phyloP scores from a whole-genome alignment of 2,329 filamentous ascomycete genomes.

The Scopulariopsis brevicaulis region DNA sequence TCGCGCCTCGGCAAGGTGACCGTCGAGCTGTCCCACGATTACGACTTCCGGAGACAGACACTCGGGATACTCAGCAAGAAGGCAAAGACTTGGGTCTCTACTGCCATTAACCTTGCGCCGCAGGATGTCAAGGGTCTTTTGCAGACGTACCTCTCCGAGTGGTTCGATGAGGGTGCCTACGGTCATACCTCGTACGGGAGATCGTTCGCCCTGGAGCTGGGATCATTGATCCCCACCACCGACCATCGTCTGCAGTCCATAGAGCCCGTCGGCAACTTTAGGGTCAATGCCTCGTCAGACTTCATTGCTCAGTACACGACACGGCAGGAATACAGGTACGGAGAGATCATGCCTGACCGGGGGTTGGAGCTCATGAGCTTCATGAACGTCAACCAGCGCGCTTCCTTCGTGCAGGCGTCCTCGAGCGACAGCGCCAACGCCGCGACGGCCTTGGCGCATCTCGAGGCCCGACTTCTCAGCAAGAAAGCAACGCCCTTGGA shows the following conservation, averaged over 20 bases:
- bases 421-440: conserved; percentile 45
- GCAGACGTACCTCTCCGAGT: conserved; percentile 93
- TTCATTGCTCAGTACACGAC: conserved; percentile 97
- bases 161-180: conserved; percentile 81
- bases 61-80: conserved; percentile 66
- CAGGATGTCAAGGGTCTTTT: conserved; percentile 90
- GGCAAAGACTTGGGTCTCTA: conserved; percentile 70
- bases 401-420: conserved; percentile 38
- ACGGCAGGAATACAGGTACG: conserved; percentile 87
- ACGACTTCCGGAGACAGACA: conserved; percentile 68
- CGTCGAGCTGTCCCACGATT: conserved; percentile 90
- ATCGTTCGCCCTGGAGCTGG: conserved; percentile 90
- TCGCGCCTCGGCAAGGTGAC: conserved; percentile 69
- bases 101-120: conserved; percentile 74
- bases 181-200: conserved; percentile 86
- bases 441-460: conserved; percentile 55
- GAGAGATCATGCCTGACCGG: conserved; percentile 61
- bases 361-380: conserved; percentile 54
- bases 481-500: conserved; percentile 59
- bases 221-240: conserved; percentile 70
- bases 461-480: conserved; percentile 59
- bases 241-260: conserved; percentile 81
- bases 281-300: conserved; percentile 86
- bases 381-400: conserved; percentile 40
- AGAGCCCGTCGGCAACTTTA: conserved; percentile 59